phyloP scores from a whole-genome alignment of 352 stramenopile species.

The Phytophthora agathidicida region DNA sequence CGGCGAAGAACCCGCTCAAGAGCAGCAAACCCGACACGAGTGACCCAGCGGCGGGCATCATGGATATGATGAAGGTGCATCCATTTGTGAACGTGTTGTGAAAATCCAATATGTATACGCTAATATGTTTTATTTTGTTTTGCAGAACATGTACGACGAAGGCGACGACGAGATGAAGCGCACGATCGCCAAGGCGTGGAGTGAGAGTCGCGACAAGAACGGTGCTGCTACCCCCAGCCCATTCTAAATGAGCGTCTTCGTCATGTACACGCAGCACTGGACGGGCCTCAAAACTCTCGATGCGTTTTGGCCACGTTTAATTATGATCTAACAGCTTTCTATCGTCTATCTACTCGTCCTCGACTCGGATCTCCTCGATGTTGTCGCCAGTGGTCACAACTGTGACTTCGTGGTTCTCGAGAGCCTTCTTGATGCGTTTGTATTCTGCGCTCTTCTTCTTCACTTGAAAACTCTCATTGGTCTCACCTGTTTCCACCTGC shows the following conservation, averaged over 20 bases:
- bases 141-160: slow-evolving; percentile 89
- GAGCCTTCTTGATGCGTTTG: slow-evolving; percentile 70
- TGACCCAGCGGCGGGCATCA: slow-evolving; percentile 83
- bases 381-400: slow-evolving; percentile 61
- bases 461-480: slow-evolving; percentile 70
- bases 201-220: slow-evolving; percentile 80
- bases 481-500: slow-evolving; percentile 69
- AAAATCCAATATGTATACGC: neutral
- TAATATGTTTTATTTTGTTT: neutral
- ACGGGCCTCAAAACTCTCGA: too few relatives aligned
- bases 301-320: slow-evolving; percentile 18
- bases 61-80: slow-evolving; percentile 92
- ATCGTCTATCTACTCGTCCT: slow-evolving; percentile 33
- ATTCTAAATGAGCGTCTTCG: slow-evolving; percentile 27
- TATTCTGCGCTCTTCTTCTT: slow-evolving; percentile 70
- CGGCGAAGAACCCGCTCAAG: slow-evolving; percentile 80
- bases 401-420: slow-evolving; percentile 62
- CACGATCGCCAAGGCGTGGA: slow-evolving; percentile 90
- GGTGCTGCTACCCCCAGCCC: slow-evolving; percentile 31
- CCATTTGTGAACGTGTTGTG: neutral
- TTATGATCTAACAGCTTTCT: slow-evolving; percentile 31
- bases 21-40: slow-evolving; percentile 46
- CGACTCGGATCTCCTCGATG: slow-evolving; percentile 51
- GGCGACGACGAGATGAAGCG: slow-evolving; percentile 91
- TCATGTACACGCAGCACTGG: slow-evolving; percentile 8